Evolutionary conservation across 495 filamentous ascomycete species (phyloP).

Genomic region (Astrothelium macrocarpum): DNA sequence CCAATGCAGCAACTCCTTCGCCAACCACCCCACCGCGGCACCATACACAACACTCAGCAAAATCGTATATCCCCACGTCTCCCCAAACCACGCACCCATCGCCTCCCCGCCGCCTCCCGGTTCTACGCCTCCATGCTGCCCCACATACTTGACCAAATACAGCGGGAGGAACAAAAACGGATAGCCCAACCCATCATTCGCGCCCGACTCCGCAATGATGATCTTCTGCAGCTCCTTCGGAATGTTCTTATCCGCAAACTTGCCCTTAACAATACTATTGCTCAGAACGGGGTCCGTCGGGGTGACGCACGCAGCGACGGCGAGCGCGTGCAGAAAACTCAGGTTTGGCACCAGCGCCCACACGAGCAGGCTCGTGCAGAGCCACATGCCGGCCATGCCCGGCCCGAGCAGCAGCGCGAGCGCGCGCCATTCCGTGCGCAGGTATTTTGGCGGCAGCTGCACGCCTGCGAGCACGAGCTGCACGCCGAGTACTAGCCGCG

Average conservation of each 20-base stretch:
- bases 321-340: conserved; percentile 65
- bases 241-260: conserved; percentile 84
- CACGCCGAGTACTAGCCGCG: conserved; percentile 79
- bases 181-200: conserved; percentile 90
- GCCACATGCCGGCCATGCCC: conserved; percentile 83
- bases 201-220: conserved; percentile 82
- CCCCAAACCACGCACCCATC: conserved; percentile 74
- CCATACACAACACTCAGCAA: conserved; percentile 73
- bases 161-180: conserved; percentile 81
- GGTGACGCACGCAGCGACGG: conserved; percentile 74
- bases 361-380: conserved; percentile 66
- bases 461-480: conserved; percentile 85
- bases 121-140: conserved; percentile 46
- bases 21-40: conserved; percentile 64
- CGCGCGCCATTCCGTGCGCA: conserved; percentile 70
- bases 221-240: conserved; percentile 74
- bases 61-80: conserved; percentile 80
- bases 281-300: conserved; percentile 87
- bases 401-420: conserved; percentile 71
- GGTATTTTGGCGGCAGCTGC: conserved; percentile 81
- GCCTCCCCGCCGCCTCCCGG: conserved; percentile 54
- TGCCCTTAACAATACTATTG: conserved; percentile 86
- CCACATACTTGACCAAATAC: conserved; percentile 70
- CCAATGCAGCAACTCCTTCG: conserved; percentile 73
- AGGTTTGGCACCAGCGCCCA: conserved; percentile 71